Conservation (phyloP, 139 green algal species). For the Chara braunii region DNA sequence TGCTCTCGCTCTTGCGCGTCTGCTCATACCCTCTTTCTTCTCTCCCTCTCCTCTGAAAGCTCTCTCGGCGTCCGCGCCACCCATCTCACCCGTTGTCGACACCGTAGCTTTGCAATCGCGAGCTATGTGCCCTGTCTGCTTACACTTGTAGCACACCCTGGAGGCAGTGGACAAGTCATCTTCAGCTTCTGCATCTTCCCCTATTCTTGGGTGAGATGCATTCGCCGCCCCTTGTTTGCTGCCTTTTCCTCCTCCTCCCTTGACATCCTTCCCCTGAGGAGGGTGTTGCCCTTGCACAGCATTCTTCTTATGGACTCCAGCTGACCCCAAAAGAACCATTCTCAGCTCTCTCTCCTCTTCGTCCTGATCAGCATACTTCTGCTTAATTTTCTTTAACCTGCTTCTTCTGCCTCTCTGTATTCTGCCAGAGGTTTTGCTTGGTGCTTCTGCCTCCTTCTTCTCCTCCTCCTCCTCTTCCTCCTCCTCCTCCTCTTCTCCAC, state of each 20-base stretch:
- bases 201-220: constrained; percentile 1
- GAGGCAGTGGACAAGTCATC: too few relatives aligned
- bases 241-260: neutral
- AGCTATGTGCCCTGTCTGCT: constrained; percentile 26
- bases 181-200: too few relatives aligned
- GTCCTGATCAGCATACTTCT: constrained; percentile 88
- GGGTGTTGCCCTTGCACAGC: neutral
- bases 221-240: neutral
- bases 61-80: neutral
- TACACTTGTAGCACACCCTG: constrained; percentile 39
- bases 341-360: constrained; percentile 75
- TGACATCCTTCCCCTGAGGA: neutral
- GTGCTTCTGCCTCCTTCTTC: constrained; percentile 4
- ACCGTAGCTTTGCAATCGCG: constrained; percentile 23
- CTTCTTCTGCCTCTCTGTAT: constrained; percentile 56
- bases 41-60: constrained; percentile 3
- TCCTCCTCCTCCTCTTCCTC: constrained; percentile 20
- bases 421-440: neutral
- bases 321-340: constrained; percentile 52
- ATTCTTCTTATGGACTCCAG: neutral
- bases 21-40: constrained; percentile 1
- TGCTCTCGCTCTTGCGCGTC: constrained; percentile 5
- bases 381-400: constrained; percentile 69
- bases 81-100: neutral
- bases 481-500: neutral